These are phyloP conservation scores for Polyplosphaeria fusca DNA, from an alignment of 495 filamentous ascomycete genomes.

Conservation along the genomic window DNA sequence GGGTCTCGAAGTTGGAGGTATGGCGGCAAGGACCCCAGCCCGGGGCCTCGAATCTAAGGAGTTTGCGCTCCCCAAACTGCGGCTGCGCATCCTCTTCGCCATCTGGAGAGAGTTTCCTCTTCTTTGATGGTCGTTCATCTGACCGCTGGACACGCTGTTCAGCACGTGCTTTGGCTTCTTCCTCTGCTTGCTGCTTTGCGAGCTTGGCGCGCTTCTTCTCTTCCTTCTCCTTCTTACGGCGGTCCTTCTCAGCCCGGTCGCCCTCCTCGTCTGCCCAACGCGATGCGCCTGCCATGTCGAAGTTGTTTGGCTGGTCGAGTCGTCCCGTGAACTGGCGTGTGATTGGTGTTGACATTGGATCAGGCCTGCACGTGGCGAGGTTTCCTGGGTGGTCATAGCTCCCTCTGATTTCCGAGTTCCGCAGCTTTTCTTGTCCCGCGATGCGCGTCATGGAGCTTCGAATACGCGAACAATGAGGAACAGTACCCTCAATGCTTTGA, in stretches of 20 bases:
- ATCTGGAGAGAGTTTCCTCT: constrained; percentile 48
- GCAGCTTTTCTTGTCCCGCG: not conserved
- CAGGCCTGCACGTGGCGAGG: constrained; percentile 9
- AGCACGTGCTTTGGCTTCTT: constrained; percentile 51
- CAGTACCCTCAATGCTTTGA: constrained; percentile 17
- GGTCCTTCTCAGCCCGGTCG: constrained; percentile 64
- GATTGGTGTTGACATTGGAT: not conserved
- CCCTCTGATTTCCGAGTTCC: constrained; percentile 12
- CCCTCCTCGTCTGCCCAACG: constrained; percentile 85
- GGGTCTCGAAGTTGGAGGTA: constrained; percentile 82
- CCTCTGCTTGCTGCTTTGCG: constrained; percentile 73
- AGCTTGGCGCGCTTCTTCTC: constrained; percentile 81
- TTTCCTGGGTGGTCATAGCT: constrained; percentile 31
- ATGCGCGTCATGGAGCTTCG: constrained; percentile 16
- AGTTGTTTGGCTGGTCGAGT: not conserved
- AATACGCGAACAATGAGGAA: constrained; percentile 26
- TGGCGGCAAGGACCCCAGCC: constrained; percentile 73
- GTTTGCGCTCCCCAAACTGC: constrained; percentile 38
- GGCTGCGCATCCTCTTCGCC: constrained; percentile 6
- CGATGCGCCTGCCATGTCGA: constrained; percentile 46
- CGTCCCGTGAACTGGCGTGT: not conserved
- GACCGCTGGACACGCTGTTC: constrained; percentile 36
- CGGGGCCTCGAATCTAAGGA: constrained; percentile 68
- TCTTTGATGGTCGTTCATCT: constrained; percentile 52
- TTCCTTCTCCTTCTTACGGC: constrained; percentile 82